Evolutionary conservation across 495 filamentous ascomycete genomes (phyloP).

Genomic region (Astrothelium macrocarpum): DNA sequence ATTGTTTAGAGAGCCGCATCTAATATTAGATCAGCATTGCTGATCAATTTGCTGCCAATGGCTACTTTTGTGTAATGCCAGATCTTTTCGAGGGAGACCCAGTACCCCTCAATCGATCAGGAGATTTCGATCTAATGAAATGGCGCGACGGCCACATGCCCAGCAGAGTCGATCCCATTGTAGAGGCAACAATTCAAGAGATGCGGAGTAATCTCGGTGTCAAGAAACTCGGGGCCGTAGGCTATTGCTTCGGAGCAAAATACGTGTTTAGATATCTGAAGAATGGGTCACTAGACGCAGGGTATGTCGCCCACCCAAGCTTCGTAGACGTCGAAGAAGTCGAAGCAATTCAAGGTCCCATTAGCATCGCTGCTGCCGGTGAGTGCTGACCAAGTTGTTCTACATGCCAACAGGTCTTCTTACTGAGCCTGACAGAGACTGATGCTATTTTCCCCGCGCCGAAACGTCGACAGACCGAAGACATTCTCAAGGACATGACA

Average conservation of each 20-base stretch:
- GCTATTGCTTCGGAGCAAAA: slow-evolving; percentile 71
- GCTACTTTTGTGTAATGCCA: slow-evolving; percentile 66
- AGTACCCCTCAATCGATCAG: slow-evolving; percentile 47
- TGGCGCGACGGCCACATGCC: slow-evolving; percentile 44
- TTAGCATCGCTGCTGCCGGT: slow-evolving; percentile 13
- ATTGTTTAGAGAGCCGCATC: slow-evolving; percentile 34
- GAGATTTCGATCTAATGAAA: slow-evolving; percentile 46
- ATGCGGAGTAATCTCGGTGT: slow-evolving; percentile 47
- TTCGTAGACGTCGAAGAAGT: slow-evolving; percentile 73
- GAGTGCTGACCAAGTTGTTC: background rate
- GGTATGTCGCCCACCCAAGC: slow-evolving; percentile 66
- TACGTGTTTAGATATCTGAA: slow-evolving; percentile 40
- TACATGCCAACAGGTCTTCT: background rate
- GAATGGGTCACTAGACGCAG: slow-evolving; percentile 45
- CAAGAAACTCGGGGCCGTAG: slow-evolving; percentile 61
- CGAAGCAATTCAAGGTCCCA: slow-evolving; percentile 39
- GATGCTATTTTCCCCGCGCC: slow-evolving; percentile 66
- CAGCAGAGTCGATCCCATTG: slow-evolving; percentile 59
- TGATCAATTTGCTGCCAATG: slow-evolving; percentile 73
- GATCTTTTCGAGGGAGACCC: slow-evolving; percentile 71
- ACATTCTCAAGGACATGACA: slow-evolving; percentile 8
- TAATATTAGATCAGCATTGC: slow-evolving; percentile 72
- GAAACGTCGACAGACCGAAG: slow-evolving; percentile 11
- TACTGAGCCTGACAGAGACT: slow-evolving; percentile 41
- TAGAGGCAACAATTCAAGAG: slow-evolving; percentile 50